Base-by-base conservation (phyloP, 805 yeast species). In the Yarrowia keelungensis region DNA sequence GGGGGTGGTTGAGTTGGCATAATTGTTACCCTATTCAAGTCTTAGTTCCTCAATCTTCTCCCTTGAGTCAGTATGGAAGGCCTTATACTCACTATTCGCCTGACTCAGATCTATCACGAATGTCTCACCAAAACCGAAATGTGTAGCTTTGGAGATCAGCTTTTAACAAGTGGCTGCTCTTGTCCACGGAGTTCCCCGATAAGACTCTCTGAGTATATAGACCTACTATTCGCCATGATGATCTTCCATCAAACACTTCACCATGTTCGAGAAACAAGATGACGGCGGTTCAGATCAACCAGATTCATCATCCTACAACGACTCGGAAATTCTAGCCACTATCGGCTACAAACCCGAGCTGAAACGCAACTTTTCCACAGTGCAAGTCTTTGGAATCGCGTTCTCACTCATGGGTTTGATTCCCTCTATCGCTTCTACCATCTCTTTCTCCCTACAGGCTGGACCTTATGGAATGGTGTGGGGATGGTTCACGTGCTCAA, bases 91-190 rank as follows among this genome's bases (percentile, higher is more conserved):
- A 26, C 32, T 26, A 5, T 26, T 1, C 19, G 19, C 0, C 32
- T 26, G 2, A 26, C 32, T 26, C 32, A 26, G 32, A 3, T 26
- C 32, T 26, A 26, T 26, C 26, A 43, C 26, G 22, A 10, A 9
- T 43, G 46, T n/a, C 15, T 26, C 32, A 26, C 3, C 32, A 41
- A 12, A 3, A 5, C 8, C n/a, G 14, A 41, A 15, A n/a, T 42
- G 45, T 42, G 45, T 42, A 42, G 19, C 45, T 42, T 42, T 16
- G 45, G 19, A 42, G 45, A 42, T 42, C 45, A 42, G 45, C 45
- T 12, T 14, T 41, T 26, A 26, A 26, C 32, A 2, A 26, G 14
- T 14, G 14, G n/a, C 43, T 14, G n/a, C 11, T 12, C 15, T 12
- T 15, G 43, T 41, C 43, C 43, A 41, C 43, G n/a, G 43, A 41